These are phyloP conservation scores for Arxiozyma telluris DNA, from an alignment of 1,139 yeast species.

Conservation along the genomic window DNA sequence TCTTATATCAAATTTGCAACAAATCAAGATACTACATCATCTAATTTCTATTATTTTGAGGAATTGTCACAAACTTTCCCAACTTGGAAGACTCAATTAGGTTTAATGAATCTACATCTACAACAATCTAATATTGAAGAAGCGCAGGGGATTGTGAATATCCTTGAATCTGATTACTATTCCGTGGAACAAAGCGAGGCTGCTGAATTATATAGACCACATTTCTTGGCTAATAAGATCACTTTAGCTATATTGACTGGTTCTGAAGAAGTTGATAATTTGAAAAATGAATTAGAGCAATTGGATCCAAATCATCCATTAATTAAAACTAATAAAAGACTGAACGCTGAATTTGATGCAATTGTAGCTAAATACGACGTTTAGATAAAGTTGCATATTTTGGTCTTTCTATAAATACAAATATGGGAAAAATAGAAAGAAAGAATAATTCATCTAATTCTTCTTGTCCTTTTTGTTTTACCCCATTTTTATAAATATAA, in stretches of 20 bases:
- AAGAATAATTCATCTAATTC: too few relatives aligned
- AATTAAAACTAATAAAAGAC: slow-evolving; percentile 39
- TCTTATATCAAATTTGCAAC: slow-evolving; percentile 27
- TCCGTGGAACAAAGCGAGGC: slow-evolving; percentile 19
- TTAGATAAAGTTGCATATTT: background rate
- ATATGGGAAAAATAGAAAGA: background rate
- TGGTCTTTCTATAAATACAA: background rate
- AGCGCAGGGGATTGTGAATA: slow-evolving; percentile 33
- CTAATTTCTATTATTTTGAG: slow-evolving; percentile 30
- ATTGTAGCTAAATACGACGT: slow-evolving; percentile 42
- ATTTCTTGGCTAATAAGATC: slow-evolving; percentile 46
- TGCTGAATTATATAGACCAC: slow-evolving; percentile 30
- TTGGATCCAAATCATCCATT: slow-evolving; percentile 41
- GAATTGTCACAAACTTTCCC: slow-evolving; percentile 31
- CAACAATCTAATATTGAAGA: slow-evolving; percentile 37
- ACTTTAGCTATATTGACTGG: slow-evolving; percentile 44
- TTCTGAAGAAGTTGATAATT: slow-evolving; percentile 32
- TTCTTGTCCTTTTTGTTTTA: too few relatives aligned
- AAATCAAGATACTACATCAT: slow-evolving; percentile 24
- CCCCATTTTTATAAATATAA: too few relatives aligned
- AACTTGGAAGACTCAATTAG: slow-evolving; percentile 32
- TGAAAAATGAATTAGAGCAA: slow-evolving; percentile 37
- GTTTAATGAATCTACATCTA: slow-evolving; percentile 33
- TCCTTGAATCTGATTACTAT: slow-evolving; percentile 27
- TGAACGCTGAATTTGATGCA: slow-evolving; percentile 43